Evolutionary conservation across 1,284 basidiomycete genomes (phyloP).

Genomic region (Leccinum proliferum): DNA sequence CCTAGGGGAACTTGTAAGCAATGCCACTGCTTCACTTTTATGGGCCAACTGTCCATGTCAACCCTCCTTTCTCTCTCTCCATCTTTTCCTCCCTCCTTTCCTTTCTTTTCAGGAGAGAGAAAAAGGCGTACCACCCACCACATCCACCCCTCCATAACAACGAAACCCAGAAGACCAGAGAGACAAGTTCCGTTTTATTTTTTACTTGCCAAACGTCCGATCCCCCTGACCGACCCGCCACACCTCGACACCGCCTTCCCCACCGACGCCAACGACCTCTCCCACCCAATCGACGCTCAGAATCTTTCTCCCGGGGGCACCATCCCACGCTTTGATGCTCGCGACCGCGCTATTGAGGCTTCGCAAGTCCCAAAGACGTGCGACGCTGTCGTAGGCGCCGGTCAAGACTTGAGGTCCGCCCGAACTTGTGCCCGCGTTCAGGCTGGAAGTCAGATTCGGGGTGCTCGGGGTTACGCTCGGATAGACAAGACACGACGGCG

Average conservation of each 20-base stretch:
- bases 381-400: constrained; percentile 80
- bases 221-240: constrained; percentile 53
- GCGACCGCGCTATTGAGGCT: constrained; percentile 60
- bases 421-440: not conserved
- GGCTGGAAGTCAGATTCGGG: constrained; percentile 6
- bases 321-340: constrained; percentile 61
- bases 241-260: constrained; percentile 79
- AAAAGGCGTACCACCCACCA: not conserved
- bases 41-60: not conserved
- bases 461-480: constrained; percentile 19
- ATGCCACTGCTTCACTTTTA: not conserved
- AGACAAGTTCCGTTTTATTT: not conserved
- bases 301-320: constrained; percentile 45
- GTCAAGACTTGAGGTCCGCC: constrained; percentile 54
- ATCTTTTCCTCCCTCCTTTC: not conserved
- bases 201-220: not conserved
- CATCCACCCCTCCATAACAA: not conserved
- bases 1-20: not conserved
- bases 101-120: not conserved
- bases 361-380: constrained; percentile 85
- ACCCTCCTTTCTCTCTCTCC: not conserved
- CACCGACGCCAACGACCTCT: constrained; percentile 71
- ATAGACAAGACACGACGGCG: constrained; percentile 67
- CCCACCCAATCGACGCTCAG: constrained; percentile 73
- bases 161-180: not conserved